Conservation (phyloP, 306 rosid genomes). For the Citrullus colocynthis region DNA sequence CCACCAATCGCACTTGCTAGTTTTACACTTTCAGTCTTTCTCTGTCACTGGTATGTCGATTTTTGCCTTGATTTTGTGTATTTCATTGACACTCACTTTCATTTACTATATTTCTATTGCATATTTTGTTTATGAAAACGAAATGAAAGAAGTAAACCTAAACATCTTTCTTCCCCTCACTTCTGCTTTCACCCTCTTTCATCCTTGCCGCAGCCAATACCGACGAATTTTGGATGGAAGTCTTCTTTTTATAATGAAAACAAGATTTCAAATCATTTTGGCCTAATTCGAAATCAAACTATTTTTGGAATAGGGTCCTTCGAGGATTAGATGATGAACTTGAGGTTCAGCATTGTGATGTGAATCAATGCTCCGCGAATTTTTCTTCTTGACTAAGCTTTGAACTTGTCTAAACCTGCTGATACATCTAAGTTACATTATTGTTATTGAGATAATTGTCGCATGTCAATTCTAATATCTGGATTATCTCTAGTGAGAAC, state of each 20-base stretch:
- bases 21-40: not conserved
- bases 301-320: not conserved
- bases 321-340: not conserved
- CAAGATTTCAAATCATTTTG: no score
- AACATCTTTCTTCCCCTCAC: not conserved
- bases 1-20: not conserved
- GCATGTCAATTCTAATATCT: not conserved
- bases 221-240: no score
- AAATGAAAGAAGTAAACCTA: not conserved
- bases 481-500: not conserved
- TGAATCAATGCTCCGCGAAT: not conserved
- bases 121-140: not conserved
- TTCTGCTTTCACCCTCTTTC: no score
- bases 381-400: not conserved
- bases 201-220: no score
- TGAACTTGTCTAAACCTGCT: not conserved
- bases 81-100: not conserved
- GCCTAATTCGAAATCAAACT: not conserved
- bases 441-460: not conserved
- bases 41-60: not conserved
- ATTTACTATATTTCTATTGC: not conserved
- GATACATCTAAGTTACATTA: not conserved
- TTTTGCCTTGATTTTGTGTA: not conserved
- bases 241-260: no score
- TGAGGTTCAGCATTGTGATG: not conserved